Base-by-base conservation (phyloP, 768 basidiomycete species). In the Boletus bicolor region DNA sequence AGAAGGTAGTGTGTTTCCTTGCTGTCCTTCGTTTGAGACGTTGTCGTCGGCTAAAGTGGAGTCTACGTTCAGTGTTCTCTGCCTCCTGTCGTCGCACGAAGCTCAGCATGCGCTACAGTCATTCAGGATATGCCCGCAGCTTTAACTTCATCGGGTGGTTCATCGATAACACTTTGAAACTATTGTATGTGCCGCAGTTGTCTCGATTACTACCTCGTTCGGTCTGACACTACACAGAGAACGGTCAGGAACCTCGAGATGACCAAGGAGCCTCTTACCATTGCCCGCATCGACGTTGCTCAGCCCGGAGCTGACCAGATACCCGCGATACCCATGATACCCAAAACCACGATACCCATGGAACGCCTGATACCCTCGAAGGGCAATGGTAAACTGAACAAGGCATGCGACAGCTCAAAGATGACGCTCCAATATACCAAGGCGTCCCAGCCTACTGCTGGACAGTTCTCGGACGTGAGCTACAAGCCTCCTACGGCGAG, bases 381-480 rank as follows among this genome's bases (percentile, higher is more conserved):
- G 12, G 32, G 44, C 37, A 47, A 51, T 36, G 44, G 44, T 11
- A 56, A 65, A 28, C 60, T 60, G 48, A 62, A 56, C 37, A 39
- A 35, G n/a, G 3, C 46, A 44, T 28, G 47, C 28, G 42, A 42
- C 1, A 28, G 39, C 39, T 26, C 39, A 37, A 54, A 21, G 9
- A 37, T 19, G 50, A 61, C 54, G 43, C 3, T 38, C 52, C 54
- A 24, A 26, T 6, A 41, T 44, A 39, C 36, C 32, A 21, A 49
- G 5, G 11, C 4, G 39, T 34, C 21, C 28, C 55, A 55, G 51
- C 44, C 43, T 21, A 6, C 46, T 47, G 38, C 44, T 49, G 55
- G 45, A 35, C 17, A 9, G 35, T 56, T 52, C 35, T 15, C 35
- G 24, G 24, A 37, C 24, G 36, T 37, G 21, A 12, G 17, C 0